Conservation (phyloP, 768 basidiomycete species). For the Suillus plorans region DNA sequence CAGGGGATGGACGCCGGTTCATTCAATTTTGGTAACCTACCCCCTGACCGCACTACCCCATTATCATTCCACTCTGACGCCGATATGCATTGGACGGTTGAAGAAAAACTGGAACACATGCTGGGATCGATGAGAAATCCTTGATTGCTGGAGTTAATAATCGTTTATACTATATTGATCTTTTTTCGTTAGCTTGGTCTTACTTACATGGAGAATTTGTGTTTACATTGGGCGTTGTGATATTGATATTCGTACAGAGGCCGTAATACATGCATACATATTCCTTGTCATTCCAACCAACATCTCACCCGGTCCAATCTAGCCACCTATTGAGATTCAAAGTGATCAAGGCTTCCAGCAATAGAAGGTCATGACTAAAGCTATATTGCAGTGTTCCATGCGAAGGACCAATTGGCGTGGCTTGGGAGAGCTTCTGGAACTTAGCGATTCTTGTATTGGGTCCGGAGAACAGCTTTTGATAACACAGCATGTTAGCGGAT, state of each 20-base stretch:
- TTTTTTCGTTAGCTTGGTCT: slow-evolving; percentile 15
- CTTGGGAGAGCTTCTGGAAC: slow-evolving; percentile 53
- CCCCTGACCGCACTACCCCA: slow-evolving; percentile 54
- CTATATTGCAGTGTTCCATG: slow-evolving; percentile 64
- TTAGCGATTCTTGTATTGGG: slow-evolving; percentile 53
- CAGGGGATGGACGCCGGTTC: slow-evolving; percentile 81
- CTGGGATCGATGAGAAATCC: slow-evolving; percentile 40
- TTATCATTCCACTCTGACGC: slow-evolving; percentile 62
- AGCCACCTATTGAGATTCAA: slow-evolving; percentile 76
- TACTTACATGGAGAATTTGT: slow-evolving; percentile 7
- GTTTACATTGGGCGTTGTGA: slow-evolving; percentile 7
- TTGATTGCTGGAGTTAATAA: slow-evolving; percentile 22
- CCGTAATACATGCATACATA: slow-evolving; percentile 31
- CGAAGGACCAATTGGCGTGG: slow-evolving; percentile 61
- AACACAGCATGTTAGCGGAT: slow-evolving; percentile 2
- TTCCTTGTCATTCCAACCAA: slow-evolving; percentile 14
- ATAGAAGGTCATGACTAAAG: slow-evolving; percentile 58
- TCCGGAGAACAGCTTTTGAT: slow-evolving; percentile 34
- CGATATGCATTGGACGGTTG: slow-evolving; percentile 68
- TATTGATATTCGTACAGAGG: slow-evolving; percentile 34
- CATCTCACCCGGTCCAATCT: slow-evolving; percentile 42
- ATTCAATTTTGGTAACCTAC: slow-evolving; percentile 66
- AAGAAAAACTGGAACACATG: slow-evolving; percentile 77
- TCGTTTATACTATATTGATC: slow-evolving; percentile 22
- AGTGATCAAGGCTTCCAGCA: slow-evolving; percentile 64